Base-by-base conservation (phyloP, 495 filamentous ascomycete genomes). In the Terfezia claveryi region DNA sequence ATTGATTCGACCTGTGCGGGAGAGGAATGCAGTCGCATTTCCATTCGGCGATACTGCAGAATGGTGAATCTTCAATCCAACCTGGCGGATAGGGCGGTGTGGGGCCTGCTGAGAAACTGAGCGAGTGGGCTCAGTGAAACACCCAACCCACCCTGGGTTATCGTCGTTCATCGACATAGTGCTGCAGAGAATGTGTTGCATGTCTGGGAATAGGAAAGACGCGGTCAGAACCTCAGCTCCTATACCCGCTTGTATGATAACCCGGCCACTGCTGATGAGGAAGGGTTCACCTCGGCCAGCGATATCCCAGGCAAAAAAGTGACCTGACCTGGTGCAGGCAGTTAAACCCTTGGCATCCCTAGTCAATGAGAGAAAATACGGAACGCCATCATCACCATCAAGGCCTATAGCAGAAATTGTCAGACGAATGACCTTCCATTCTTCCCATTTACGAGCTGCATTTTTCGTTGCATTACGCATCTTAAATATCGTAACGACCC, bases 241-340 rank as follows among this genome's bases (percentile, higher is more conserved):
- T 36, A 56, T 54, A n/a, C 63, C 61, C 56, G 50, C 50, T 51
- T 64, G 50, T n/a, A 54, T 64, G 16, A 57, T 62, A 10, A 65
- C 38, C 17, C 55, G 59, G 17, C 62, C 59, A 0, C 32, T 57
- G 23, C 44, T 44, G 38, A 65, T 66, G 32, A 59, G 62, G 51
- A 52, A 36, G n/a, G 63, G 62, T 10, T 60, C 62, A 17, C 53
- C 53, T 12, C 41, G 51, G 12, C 56, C 54, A 23, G 59, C 55
- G 32, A 65, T 65, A 54, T 66, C 56, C 63, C 63, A 66, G 20
- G 63, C 54, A 54, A 65, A 65, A 55, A 58, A 66, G 55, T 66
- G 62, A 12, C 63, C 63, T 41, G 56, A 55, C 44, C 57, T 57
- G 38, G 63, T 66, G 41, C 55, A 59, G 11, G 59, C 62, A 10